Base-by-base conservation (phyloP, 768 basidiomycete species). In the Leccinum boreale region DNA sequence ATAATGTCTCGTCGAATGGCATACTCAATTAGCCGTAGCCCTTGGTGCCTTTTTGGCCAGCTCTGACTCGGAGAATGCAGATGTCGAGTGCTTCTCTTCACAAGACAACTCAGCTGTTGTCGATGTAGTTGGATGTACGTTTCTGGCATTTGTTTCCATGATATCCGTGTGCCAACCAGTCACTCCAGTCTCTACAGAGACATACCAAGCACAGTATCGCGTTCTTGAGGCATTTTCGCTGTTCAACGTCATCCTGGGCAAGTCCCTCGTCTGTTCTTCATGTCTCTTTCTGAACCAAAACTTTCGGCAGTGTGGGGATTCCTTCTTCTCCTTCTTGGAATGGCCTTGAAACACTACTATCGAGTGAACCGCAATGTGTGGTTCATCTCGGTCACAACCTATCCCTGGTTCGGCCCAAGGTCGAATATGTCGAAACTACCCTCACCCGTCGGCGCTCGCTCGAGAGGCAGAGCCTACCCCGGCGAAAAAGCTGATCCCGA, bases 141-240 rank as follows among this genome's bases (percentile, higher is more conserved):
- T 39, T 44, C 17, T 47, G 21, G 2, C 23, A 36, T 53, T 53
- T 51, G 39, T 36, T 45, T 47, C 53, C 64, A 59, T 26, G 11
- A 19, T 8, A 5, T 19, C 5, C 3, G 19, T 26, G 50, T 46
- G 64, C 56, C 36, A 46, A 63, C 42, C 23, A 50, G 55, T 39
- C 29, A 9, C 19, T 17, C 65, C 15, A 92, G 91, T 92, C 74
- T 85, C 89, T 56, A 92, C 90, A 23, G 87, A 90, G 65, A 89
- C 89, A 59, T 93, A 87, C 70, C 91, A 91, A 62, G 90, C 90
- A n/a, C 91, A 92, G 77, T 92, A 92, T 70, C 84, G 86, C 28
- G 90, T 92, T 19, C 77, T 93, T 58, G 89, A 85, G 71, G 83
- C 86, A 17, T 92, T 92, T 73, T 84, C 91, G 6, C 73, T 92